Evolutionary conservation across 306 rosid species (phyloP).

Genomic region (Astragalus glycyphyllos): DNA sequence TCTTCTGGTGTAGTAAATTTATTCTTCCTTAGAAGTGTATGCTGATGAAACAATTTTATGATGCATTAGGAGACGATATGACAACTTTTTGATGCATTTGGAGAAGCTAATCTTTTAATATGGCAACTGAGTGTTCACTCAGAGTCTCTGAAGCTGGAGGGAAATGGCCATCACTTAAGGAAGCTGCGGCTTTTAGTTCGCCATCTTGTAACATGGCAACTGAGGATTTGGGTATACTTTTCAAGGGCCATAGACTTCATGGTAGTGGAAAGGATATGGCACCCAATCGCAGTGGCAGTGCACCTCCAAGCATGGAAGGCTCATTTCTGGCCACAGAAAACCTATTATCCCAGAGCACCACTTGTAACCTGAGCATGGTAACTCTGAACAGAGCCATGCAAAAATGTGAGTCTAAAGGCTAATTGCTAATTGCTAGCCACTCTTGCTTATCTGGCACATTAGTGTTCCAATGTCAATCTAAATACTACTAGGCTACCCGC

Average conservation of each 20-base stretch:
- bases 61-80: slow-evolving; percentile 41
- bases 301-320: slow-evolving; percentile 79
- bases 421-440: slow-evolving; percentile 50
- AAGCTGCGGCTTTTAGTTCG: slow-evolving; percentile 48
- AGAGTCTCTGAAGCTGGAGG: slow-evolving; percentile 72
- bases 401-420: slow-evolving; percentile 55
- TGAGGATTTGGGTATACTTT: slow-evolving; percentile 62
- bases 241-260: slow-evolving; percentile 53
- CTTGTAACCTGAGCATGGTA: slow-evolving; percentile 47
- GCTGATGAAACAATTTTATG: slow-evolving; percentile 26
- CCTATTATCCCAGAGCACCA: slow-evolving; percentile 49
- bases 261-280: slow-evolving; percentile 50
- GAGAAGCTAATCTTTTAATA: slow-evolving; percentile 41
- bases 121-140: slow-evolving; percentile 76
- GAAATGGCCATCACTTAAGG: slow-evolving; percentile 66
- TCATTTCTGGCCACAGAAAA: slow-evolving; percentile 60
- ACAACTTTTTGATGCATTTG: slow-evolving; percentile 32
- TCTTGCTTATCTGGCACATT: slow-evolving; percentile 57
- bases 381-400: slow-evolving; percentile 50
- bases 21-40: not conserved
- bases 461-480: slow-evolving; percentile 50
- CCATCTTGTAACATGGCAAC: slow-evolving; percentile 54
- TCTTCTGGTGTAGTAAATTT: not conserved
- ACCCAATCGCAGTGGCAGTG: slow-evolving; percentile 75
- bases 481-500: slow-evolving; percentile 57